Base-by-base conservation (phyloP, 2,329 filamentous ascomycete genomes). In the Scopulariopsis brevicaulis region DNA sequence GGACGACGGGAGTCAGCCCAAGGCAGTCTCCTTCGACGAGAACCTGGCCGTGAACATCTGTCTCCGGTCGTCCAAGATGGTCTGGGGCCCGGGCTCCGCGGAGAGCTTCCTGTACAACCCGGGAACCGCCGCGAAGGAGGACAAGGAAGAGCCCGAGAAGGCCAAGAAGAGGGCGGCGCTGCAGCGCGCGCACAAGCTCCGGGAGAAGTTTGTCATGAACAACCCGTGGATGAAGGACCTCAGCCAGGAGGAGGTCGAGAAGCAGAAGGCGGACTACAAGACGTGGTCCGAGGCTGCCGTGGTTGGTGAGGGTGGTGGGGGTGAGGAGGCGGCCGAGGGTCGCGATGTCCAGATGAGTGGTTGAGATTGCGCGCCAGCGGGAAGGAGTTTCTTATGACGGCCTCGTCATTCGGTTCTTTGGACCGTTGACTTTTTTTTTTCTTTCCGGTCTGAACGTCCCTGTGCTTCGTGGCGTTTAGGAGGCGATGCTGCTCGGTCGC, bases 151-250 rank as follows among this genome's bases (percentile, higher is more conserved):
- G 28, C 70, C 73, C 7, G 71, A 73, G 28, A 75, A 81, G 65
- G 71, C 75, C 63, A 70, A 89, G 74, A 79, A 80, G 68, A 69
- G 71, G 6, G 64, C 75, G 15, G 71, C 69, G 54, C 82, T 86
- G 60, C 82, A 87, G 71, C 87, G 89, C 25, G 80, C 89, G 62
- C 76, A 76, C 64, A 88, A 84, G 69, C 74, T 92, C 67, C 80
- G 82, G 62, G 87, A 94, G 78, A 94, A 93, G 77, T 77, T 90
- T 70, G 83, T 95, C 62, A 86, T 86, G 73, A 88, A 92, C 77
- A 85, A 86, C 60, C 81, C 89, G 61, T 93, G 91, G 72, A 78
- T 95, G 70, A 83, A 90, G 71, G 88, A 89, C 58, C 76, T 90
- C 71, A 87, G 86, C 69, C 87, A 89, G 71, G 88, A 88, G 63